Evolutionary conservation across 2,329 filamentous ascomycete species (phyloP), one percentile per base, ranked within the genome.

Genomic region (Aulographum hederae): DNA sequence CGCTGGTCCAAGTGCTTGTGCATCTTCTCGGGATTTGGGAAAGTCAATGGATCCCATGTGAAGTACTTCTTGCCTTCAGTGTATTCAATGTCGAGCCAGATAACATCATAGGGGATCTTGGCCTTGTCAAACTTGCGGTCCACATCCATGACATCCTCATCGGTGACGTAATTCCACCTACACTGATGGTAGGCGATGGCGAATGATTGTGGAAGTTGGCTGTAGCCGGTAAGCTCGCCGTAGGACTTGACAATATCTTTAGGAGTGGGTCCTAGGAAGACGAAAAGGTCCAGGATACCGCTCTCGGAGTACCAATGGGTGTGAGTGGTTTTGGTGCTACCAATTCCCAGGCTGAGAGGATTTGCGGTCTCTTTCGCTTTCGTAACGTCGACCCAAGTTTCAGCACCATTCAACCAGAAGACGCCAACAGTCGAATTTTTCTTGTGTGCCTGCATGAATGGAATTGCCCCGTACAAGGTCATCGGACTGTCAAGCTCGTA

Each of bases 81-180:
- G 54, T 95, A 98, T 57, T 98, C 89, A 42, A 98, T 81, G 46
- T 98, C 89, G 13, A 98, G 73, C 89, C 89, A 98, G 46, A 98
- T 98, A 40, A 95, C 80, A 54, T 98, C 89, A 58, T 95, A 98
- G 0, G 89, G 89, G 33, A 98, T 94, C 49, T 81, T 76, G 56
- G 75, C 72, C 58, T 89, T 91, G 60, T 95, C 85, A 60, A 98
- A 93, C 52, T 91, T 92, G 41, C 79, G 74, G 51, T 95, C 85
- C 26, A 98, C 86, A 46, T 95, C 85, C 53, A 80, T 91, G 36
- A 98, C 85, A 54, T 98, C 89, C 40, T 94, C 84, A 45, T 94
- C 86, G 1, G 82, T 91, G 34, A 94, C 76, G 50, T 98, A 98
- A 58, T 98, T 98, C 89, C 89, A 98, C 44, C 89, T 78, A 53